These are phyloP conservation scores for Gillenia trifoliata DNA, from an alignment of 306 rosid genomes.

Conservation along the genomic window DNA sequence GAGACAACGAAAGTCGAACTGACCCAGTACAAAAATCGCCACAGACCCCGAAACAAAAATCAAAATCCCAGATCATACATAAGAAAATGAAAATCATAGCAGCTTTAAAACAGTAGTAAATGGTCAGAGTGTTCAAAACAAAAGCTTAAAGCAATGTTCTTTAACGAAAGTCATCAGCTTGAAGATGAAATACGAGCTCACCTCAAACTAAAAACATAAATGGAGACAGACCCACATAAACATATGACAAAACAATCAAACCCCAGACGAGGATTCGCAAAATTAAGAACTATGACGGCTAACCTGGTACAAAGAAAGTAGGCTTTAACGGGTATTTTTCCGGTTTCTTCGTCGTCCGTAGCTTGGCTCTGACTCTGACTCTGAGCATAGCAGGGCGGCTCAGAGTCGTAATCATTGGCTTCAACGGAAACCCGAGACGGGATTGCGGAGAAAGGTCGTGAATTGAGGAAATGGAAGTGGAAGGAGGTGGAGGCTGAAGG, in stretches of 20 bases:
- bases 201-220: background rate
- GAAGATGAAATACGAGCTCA: background rate
- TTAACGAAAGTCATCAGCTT: background rate
- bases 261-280: constrained; percentile 6
- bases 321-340: constrained; percentile 75
- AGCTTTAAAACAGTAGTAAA: background rate
- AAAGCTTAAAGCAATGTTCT: background rate
- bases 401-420: constrained; percentile 37
- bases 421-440: constrained; percentile 35
- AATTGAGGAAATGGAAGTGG: constrained; percentile 28
- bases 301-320: constrained; percentile 90
- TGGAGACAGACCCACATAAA: constrained; percentile 9
- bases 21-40: constrained; percentile 7
- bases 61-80: background rate
- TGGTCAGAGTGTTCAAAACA: background rate
- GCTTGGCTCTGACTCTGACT: constrained; percentile 16
- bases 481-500: background rate
- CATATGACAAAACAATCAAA: background rate
- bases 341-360: constrained; percentile 31
- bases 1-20: constrained; percentile 3
- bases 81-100: background rate
- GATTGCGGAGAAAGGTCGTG: constrained; percentile 48
- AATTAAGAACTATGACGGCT: constrained; percentile 4
- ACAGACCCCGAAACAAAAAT: constrained; percentile 6
- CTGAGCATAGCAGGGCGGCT: background rate